A percentile compares a stretch with the other conserved stretches of the same genome.
These are phyloP conservation scores for Sclerotinia nivalis DNA, from an alignment of 2,329 filamentous ascomycete genomes.

Conservation along the genomic window DNA sequence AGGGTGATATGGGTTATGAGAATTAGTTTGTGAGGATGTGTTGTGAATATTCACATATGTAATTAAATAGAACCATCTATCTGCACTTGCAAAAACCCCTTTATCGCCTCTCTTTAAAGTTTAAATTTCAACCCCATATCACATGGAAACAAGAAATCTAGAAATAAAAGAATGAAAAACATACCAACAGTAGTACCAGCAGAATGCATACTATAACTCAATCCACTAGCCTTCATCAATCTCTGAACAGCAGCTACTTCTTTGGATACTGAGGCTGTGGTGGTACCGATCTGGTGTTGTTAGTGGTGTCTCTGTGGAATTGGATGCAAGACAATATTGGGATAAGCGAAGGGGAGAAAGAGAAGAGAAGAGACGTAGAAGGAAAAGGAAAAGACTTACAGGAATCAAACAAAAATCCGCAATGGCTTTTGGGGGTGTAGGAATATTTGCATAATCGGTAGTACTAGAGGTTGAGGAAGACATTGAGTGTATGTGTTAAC, in stretches of 20 bases:
- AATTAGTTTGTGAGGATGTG: too few relatives aligned
- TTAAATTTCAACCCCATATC: neutral
- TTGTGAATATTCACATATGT: too few relatives aligned
- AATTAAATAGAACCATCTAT: too few relatives aligned
- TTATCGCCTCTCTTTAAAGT: too few relatives aligned
- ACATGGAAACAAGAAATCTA: neutral
- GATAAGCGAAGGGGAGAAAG: neutral
- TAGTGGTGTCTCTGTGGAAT: neutral
- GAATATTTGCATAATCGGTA: constrained; percentile 30
- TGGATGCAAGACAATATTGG: too few relatives aligned
- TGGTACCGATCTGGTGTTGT: constrained; percentile 71
- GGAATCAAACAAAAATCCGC: constrained; percentile 93
- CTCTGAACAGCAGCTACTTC: constrained; percentile 89
- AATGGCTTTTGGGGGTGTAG: constrained; percentile 45
- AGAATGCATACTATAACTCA: constrained; percentile 88
- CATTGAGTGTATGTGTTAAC: neutral
- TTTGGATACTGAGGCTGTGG: constrained; percentile 70
- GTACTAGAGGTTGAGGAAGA: neutral
- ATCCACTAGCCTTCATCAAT: constrained; percentile 75
- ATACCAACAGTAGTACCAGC: constrained; percentile 89
- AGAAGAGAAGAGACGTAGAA: neutral
- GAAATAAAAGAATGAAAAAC: constrained; percentile 35
- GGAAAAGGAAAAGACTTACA: constrained; percentile 44
- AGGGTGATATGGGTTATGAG: too few relatives aligned
- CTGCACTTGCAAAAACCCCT: too few relatives aligned